A percentile compares a stretch with the other conserved stretches of the same genome.
Conservation (phyloP, 495 filamentous ascomycete species). For the Xylaria sp. region DNA sequence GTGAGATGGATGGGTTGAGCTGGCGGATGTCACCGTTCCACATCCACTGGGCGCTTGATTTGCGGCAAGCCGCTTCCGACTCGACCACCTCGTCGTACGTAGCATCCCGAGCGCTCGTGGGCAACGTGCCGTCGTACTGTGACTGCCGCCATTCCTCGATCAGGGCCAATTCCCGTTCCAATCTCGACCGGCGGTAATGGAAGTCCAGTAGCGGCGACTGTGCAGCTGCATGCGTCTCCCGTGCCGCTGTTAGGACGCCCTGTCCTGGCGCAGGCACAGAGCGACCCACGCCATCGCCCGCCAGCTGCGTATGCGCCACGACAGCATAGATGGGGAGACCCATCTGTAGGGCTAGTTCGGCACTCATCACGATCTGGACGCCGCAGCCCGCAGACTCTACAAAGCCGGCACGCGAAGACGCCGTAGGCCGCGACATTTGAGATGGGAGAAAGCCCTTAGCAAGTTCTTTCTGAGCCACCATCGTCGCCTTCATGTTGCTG, state of each 20-base stretch:
- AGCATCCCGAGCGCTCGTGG: constrained; percentile 54
- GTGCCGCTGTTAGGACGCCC: constrained; percentile 84
- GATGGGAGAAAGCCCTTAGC: constrained; percentile 81
- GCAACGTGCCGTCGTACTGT: constrained; percentile 70
- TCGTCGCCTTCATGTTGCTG: constrained; percentile 91
- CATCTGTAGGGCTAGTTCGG: constrained; percentile 66
- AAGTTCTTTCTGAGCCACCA: constrained; percentile 84
- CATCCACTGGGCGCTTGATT: constrained; percentile 78
- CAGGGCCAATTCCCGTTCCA: constrained; percentile 76
- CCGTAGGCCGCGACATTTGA: constrained; percentile 88
- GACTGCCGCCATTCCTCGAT: constrained; percentile 90
- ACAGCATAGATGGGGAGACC: constrained; percentile 89
- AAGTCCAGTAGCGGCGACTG: constrained; percentile 84
- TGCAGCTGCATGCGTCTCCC: constrained; percentile 78
- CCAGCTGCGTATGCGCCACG: constrained; percentile 81
- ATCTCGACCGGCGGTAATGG: constrained; percentile 81
- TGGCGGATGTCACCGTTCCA: constrained; percentile 90
- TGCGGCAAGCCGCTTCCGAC: constrained; percentile 76
- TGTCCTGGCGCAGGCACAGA: constrained; percentile 83
- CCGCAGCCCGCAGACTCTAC: constrained; percentile 93
- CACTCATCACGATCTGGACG: constrained; percentile 88
- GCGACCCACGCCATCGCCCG: constrained; percentile 71
- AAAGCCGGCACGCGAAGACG: constrained; percentile 84
- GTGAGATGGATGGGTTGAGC: constrained; percentile 80
- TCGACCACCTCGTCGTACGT: constrained; percentile 74